Evolutionary conservation across 2,329 filamentous ascomycete species (phyloP), one percentile per base, ranked within the genome.

Genomic region (Fusarium sulawesiense): DNA sequence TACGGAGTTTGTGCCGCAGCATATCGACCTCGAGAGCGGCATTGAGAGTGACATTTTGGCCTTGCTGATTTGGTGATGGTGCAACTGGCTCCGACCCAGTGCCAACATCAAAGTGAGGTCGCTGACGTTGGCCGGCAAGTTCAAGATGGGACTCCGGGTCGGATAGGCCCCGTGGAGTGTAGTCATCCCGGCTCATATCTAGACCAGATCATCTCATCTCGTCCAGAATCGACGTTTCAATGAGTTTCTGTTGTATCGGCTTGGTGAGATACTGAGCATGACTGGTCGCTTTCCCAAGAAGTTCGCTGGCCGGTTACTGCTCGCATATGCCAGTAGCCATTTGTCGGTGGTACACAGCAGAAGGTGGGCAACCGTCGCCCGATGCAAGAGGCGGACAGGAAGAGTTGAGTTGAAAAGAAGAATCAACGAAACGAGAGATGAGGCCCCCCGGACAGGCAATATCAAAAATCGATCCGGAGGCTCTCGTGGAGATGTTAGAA

Each of bases 1-100:
- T 80, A 61, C 80, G 83, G 58, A 85, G 78, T 77, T 88, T 89
- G 77, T 86, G 83, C 63, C 84, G 85, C 72, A 89, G 79, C 84
- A 88, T 87, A 54, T 83, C 81, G 29, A 87, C 78, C 79, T 89
- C 87, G 50, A 82, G 67, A 65, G 80, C 81, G 70, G 82, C 77
- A 75, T 86, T 86, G 48, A 82, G 71, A 66, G 80, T 81, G 69
- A 82, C 78, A 75, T 86, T 83, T 55, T 83, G 80, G 49, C 81
- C 81, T 78, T 84, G 83, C 68, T 82, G 84, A 70, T 80, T 79
- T 57, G 83, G 83, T 18, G 87, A 79, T 49, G 87, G 77, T 63
- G 80, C 80, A 60, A 83, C 81, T 56, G 87, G 80, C 75, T 83
- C 83, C 66, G 85, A 81, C 72, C 86, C 83, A 72, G 87, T 85